A percentile compares a stretch with the other conserved stretches of the same genome.
phyloP scores from a whole-genome alignment of 1,284 basidiomycete genomes.

The Exsudoporus floridanus region DNA sequence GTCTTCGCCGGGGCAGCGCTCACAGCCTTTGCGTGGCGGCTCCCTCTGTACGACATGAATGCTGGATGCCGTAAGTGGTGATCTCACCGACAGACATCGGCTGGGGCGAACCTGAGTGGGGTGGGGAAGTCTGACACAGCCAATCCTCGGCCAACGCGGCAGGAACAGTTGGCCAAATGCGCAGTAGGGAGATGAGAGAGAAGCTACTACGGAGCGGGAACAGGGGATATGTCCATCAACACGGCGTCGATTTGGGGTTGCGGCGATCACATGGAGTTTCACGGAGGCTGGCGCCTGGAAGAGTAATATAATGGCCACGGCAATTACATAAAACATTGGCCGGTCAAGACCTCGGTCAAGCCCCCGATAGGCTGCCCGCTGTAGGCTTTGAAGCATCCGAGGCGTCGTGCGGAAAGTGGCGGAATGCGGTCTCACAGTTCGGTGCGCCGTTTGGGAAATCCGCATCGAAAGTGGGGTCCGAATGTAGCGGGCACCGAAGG shows the following conservation, averaged over 20 bases:
- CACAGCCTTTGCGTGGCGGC: too few species aligned
- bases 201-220: too few species aligned
- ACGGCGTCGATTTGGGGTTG: neutral
- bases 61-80: constrained; percentile 14
- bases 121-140: constrained; percentile 12
- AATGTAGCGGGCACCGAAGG: neutral
- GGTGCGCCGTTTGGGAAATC: neutral
- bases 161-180: neutral
- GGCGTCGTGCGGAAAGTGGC: neutral
- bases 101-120: constrained; percentile 6
- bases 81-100: neutral
- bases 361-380: constrained; percentile 5
- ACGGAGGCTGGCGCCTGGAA: neutral
- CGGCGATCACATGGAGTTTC: neutral
- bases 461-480: neutral
- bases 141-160: constrained; percentile 7
- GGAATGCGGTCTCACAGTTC: neutral
- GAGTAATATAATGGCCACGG: neutral
- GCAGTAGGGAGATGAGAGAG: constrained; percentile 2
- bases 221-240: too few species aligned
- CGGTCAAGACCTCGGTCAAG: neutral
- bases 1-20: neutral
- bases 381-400: constrained; percentile 3
- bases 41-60: too few species aligned
- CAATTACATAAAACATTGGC: neutral